Base-by-base conservation (phyloP, 345 rosid genomes). In the Brassica nigra region DNA sequence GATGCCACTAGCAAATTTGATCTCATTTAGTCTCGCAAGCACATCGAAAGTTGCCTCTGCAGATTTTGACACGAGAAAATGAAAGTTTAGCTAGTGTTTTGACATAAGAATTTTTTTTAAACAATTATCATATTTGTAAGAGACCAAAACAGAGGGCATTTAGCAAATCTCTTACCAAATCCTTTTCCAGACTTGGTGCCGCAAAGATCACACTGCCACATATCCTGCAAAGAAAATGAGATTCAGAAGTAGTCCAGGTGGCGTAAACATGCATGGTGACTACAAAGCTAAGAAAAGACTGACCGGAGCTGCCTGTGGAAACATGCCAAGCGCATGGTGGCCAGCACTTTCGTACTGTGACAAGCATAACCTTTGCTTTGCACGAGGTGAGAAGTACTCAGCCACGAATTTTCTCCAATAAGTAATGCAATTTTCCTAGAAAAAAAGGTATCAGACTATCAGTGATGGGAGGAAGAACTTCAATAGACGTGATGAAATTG, bases 321-420 rank as follows among this genome's bases (percentile, higher is more conserved):
- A 95, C 79, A 92, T 94, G 74, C 97, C 99, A 47, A 92, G 97
- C 4, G 97, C 91, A 83, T 92, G 97, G 79, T 90, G 89, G 65
- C 97, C 95, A 76, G 37, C 92, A 83, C 91, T 92, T 66, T 92
- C 98, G 30, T 91, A 95, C 76, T 81, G 81, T 31, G 99, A 92
- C 86, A 95, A 84, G 85, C 99, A 95, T 90, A 95, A 86, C 62
- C 95, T 89, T 85, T 95, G 89, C 94, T 92, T 92, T 52, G 98
- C 97, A 63, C 91, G 91, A 68, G 98, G 98, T 36, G 99, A 89
- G 84, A 89, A 95, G 81, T 95, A 95, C 81, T 92, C 98, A 3
- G 93, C 84, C 68, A 95, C 97, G 78, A 95, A 89, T 80, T 95
- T 95, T 83, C 96, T 90, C 99, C 98, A 95, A 70, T 95, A 95